Conservation (phyloP, 306 rosid species). For the Ammopiptanthus mongolicus region DNA sequence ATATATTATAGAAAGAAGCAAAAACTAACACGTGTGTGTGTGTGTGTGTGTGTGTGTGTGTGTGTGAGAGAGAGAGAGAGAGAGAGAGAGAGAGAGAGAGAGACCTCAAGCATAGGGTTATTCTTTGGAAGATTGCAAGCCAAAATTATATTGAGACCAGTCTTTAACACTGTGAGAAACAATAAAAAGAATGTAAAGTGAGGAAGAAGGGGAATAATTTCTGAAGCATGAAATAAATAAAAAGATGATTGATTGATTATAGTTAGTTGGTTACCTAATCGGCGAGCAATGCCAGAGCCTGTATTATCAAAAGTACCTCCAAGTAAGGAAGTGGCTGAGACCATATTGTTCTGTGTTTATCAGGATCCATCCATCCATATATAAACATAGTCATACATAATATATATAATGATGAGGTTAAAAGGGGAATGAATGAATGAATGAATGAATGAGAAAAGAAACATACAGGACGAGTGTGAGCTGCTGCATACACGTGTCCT, state of each 20-base stretch:
- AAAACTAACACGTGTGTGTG: not conserved
- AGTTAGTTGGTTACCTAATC: conserved; percentile 47
- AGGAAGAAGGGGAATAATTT: not conserved
- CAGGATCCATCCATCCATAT: not conserved
- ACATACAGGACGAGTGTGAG: conserved; percentile 72
- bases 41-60: too few relatives aligned
- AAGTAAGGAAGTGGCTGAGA: conserved; percentile 65
- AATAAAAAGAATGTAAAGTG: not conserved
- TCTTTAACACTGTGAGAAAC: conserved; percentile 63
- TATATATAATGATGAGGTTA: not conserved
- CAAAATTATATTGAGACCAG: conserved; percentile 71
- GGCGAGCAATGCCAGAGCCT: conserved; percentile 79
- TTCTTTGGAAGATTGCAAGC: conserved; percentile 85
- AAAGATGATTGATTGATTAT: not conserved
- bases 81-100: conserved; percentile 17
- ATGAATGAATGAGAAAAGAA: too few relatives aligned
- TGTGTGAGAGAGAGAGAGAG: conserved; percentile 6
- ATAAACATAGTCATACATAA: not conserved
- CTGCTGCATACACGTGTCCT: conserved; percentile 82
- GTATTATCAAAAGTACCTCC: conserved; percentile 89
- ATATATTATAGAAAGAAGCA: not conserved
- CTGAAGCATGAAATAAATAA: not conserved
- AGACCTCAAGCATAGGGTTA: conserved; percentile 73
- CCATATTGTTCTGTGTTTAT: conserved; percentile 45
- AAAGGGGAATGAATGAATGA: not conserved